Conservation (phyloP, 345 rosid genomes). For the Barbarea vulgaris region DNA sequence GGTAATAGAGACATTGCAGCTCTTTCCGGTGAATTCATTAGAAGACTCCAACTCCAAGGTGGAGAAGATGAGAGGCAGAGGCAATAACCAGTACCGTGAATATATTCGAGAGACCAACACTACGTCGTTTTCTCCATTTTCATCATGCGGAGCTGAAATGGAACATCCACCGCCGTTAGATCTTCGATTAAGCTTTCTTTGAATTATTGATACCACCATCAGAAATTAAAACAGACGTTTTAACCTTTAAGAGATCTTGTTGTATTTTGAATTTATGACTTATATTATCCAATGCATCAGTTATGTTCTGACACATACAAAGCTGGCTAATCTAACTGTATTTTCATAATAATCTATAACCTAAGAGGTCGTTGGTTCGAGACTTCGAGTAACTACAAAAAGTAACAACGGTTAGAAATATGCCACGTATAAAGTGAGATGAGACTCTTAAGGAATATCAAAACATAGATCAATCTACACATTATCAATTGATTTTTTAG, state of each 20-base stretch:
- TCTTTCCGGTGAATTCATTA: constrained; percentile 61
- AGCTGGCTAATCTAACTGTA: neutral
- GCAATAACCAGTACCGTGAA: constrained; percentile 30
- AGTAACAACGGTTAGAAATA: too few relatives aligned
- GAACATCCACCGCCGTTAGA: constrained; percentile 79
- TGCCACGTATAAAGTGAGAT: neutral
- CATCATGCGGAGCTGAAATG: constrained; percentile 52
- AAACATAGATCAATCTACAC: neutral
- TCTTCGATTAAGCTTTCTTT: constrained; percentile 86
- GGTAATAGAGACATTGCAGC: constrained; percentile 80
- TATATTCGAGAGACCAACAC: constrained; percentile 37
- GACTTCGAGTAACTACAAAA: neutral
- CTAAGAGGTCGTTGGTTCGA: neutral
- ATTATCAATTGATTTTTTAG: too few relatives aligned
- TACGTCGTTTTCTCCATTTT: constrained; percentile 41
- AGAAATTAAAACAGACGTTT: neutral
- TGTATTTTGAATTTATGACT: constrained; percentile 20
- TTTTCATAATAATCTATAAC: neutral
- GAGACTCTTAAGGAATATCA: neutral
- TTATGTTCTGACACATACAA: neutral
- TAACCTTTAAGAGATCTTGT: neutral
- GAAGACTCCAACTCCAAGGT: constrained; percentile 46
- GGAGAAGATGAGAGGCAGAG: constrained; percentile 37
- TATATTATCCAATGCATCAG: constrained; percentile 16
- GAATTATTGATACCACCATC: constrained; percentile 19